Base-by-base conservation (phyloP, 805 yeast species). In the Saccharomycodes ludwigii region DNA sequence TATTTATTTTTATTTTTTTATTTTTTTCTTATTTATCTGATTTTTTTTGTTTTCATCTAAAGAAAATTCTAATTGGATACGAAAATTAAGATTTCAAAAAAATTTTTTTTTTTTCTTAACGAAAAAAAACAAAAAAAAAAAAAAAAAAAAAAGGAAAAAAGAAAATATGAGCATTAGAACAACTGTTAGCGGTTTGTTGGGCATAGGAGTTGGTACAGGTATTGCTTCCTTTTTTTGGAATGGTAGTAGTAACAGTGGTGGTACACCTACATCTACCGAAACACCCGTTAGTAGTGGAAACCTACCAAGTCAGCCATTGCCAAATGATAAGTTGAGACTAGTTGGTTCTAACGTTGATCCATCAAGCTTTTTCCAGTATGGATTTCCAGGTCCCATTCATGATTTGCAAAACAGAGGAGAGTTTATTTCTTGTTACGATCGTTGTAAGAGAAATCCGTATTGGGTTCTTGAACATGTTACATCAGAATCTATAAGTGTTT, bases 361-460 rank as follows among this genome's bases (percentile, higher is more conserved):
- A 0, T 68, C 71, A 15, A 94, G 64, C 5, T 85, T 80, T 58
- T 86, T 85, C 63, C 75, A 76, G 44, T 86, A 81, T 50, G 98
- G 98, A 3, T 84, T 82, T 47, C 98, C 97, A 0, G 95, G 95
- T 2, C 97, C 97, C 0, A 68, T 81, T 20, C 93, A 84, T 53
- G 98, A 91, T 50, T 56, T 88, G 36, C 72, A 73, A 35, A 70
- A 63, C 8, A 66, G 83, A 39, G 63, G 66, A 35, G 95, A 85
- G 57, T 91, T 78, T 52, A 70, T 88, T 13, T 73, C 91, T 33
- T 82, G 91, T 43, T 91, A 75, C 54, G 88, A 91, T 50, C 69
- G 98, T 42, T 69, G 76, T 39, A 79, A 75, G 21, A 67, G 86
- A 37, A 84, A 83, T 48, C 98, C 98, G 17, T 73, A 74, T 52